A percentile compares a stretch with the other conserved stretches of the same genome.
phyloP scores from a whole-genome alignment of 2,329 filamentous ascomycete genomes.

The Dothideomycetes sp. region DNA sequence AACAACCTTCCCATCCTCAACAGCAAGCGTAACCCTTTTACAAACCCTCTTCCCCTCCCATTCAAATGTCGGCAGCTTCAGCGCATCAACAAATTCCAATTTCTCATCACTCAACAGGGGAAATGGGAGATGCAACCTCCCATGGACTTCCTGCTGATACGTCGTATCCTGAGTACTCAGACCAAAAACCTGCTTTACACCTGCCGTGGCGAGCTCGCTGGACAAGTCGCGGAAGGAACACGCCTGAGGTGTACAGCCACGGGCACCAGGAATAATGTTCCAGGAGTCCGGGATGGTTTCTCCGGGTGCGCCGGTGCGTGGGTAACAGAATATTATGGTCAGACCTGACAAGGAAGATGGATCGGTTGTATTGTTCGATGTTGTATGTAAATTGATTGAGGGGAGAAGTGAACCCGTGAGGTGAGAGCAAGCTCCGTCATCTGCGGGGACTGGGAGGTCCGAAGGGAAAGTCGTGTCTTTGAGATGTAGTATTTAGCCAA shows the following conservation, averaged over 20 bases:
- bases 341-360: conserved; percentile 29
- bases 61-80: conserved; percentile 33
- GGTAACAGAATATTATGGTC: conserved; percentile 36
- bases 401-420: conserved; percentile 24
- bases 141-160: conserved; percentile 32
- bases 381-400: conserved; percentile 27
- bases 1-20: conserved; percentile 32
- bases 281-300: conserved; percentile 33
- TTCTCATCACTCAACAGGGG: conserved; percentile 34
- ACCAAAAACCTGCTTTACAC: conserved; percentile 31
- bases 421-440: conserved; percentile 35
- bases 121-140: conserved; percentile 32
- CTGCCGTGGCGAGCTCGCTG: conserved; percentile 22
- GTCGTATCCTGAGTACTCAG: conserved; percentile 32
- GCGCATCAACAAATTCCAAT: conserved; percentile 25
- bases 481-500: not conserved
- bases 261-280: conserved; percentile 36
- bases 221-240: conserved; percentile 34
- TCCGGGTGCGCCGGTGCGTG: conserved; percentile 31
- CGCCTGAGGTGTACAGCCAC: conserved; percentile 37
- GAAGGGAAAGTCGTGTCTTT: conserved; percentile 22
- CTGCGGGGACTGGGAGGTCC: conserved; percentile 30
- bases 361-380: conserved; percentile 24
- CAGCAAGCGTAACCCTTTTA: conserved; percentile 31
- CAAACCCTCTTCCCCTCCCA: conserved; percentile 30